Conservation (phyloP, 441 rosid species). For the Euphorbia corollata region DNA sequence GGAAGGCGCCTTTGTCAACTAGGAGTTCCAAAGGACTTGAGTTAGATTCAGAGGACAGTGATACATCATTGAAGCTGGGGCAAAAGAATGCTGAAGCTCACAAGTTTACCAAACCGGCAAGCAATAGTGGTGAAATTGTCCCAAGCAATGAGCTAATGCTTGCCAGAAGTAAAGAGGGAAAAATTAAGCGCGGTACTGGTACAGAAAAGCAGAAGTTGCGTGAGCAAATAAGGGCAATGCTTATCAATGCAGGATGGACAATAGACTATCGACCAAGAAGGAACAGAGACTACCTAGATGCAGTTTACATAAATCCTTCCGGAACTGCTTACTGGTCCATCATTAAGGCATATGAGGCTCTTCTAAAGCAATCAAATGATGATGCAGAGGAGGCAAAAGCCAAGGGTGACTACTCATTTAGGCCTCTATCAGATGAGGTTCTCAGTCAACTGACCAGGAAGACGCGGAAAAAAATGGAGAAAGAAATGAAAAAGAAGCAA, state of each 20-base stretch:
- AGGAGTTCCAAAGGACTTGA: conserved; percentile 33
- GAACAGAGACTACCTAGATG: conserved; percentile 89
- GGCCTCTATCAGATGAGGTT: conserved; percentile 63
- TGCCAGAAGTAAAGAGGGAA: conserved; percentile 43
- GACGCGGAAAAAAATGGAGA: conserved; percentile 64
- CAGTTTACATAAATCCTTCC: conserved; percentile 76
- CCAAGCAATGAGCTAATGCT: conserved; percentile 34
- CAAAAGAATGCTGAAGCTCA: conserved; percentile 29
- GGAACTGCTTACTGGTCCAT: conserved; percentile 99
- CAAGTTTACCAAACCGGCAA: conserved; percentile 30
- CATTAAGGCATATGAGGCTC: conserved; percentile 93
- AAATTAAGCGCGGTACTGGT: conserved; percentile 74
- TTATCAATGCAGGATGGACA: conserved; percentile 84
- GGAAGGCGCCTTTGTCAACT: conserved; percentile 23
- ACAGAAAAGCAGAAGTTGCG: conserved; percentile 96
- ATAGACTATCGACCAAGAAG: conserved; percentile 94
- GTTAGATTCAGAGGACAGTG: conserved; percentile 45
- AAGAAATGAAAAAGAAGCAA: conserved; percentile 66
- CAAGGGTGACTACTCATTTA: conserved; percentile 44
- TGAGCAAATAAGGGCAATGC: conserved; percentile 83
- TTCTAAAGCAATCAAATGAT: conserved; percentile 62
- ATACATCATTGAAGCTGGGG: conserved; percentile 39
- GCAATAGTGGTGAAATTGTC: conserved; percentile 35
- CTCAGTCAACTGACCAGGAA: conserved; percentile 82
- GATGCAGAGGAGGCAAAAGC: conserved; percentile 47